These are phyloP conservation scores for Aureobasidium sp. DNA, from an alignment of 2,329 filamentous ascomycete species.

Conservation along the genomic window DNA sequence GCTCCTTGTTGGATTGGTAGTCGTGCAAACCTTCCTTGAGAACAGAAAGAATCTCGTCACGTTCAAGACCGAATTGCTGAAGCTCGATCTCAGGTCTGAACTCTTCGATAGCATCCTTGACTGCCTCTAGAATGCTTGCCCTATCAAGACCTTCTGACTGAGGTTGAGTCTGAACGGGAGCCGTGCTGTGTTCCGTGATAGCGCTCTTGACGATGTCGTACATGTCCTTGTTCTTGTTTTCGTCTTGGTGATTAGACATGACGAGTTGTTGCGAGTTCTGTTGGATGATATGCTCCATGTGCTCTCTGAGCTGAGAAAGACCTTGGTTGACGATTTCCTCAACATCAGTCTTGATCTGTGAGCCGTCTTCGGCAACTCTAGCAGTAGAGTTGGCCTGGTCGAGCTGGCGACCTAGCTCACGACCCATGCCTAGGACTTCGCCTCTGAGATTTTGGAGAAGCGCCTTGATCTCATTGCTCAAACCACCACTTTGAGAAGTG, in stretches of 20 bases:
- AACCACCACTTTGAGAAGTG: conserved; percentile 75
- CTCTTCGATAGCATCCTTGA: conserved; percentile 85
- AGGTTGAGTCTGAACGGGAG: conserved; percentile 20
- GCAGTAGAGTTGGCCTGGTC: conserved; percentile 36
- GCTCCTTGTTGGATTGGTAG: conserved; percentile 53
- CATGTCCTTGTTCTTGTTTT: conserved; percentile 62
- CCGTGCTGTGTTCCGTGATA: conserved; percentile 55
- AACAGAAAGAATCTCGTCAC: conserved; percentile 82
- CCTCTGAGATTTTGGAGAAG: conserved; percentile 83
- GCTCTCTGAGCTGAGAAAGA: conserved; percentile 72
- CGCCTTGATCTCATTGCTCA: conserved; percentile 88
- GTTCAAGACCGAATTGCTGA: conserved; percentile 81
- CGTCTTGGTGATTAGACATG: conserved; percentile 19
- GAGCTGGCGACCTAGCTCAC: conserved; percentile 81
- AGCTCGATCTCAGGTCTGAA: conserved; percentile 92
- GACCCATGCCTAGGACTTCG: conserved; percentile 89
- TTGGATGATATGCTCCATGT: conserved; percentile 71
- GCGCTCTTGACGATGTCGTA: conserved; percentile 79
- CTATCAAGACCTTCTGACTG: conserved; percentile 33
- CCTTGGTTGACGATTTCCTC: conserved; percentile 72
- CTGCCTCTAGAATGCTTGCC: conserved; percentile 79
- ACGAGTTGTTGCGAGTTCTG: conserved; percentile 56
- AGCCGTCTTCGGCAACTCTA: conserved; percentile 34
- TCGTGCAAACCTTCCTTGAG: conserved; percentile 78
- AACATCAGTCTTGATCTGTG: conserved; percentile 58